A percentile compares a stretch with the other conserved stretches of the same genome.
phyloP scores from a whole-genome alignment of 2,329 filamentous ascomycete genomes.

The Neodidymelliopsis sp. region DNA sequence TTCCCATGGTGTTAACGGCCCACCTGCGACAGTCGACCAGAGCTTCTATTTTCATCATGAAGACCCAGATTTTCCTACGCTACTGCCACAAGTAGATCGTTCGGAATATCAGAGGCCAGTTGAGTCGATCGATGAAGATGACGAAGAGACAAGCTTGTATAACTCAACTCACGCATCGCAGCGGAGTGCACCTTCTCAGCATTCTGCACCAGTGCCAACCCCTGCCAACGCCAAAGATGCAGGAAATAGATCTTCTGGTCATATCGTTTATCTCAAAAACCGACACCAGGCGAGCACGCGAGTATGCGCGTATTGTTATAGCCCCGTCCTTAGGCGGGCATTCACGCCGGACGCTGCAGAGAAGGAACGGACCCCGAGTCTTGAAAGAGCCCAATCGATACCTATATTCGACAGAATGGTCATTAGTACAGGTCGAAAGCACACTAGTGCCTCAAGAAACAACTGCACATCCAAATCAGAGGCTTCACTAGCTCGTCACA shows the following conservation, averaged over 20 bases:
- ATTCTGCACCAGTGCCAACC: background rate
- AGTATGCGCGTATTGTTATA: too few relatives aligned
- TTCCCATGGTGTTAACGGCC: conserved; percentile 1
- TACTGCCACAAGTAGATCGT: conserved; percentile 6
- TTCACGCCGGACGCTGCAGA: too few relatives aligned
- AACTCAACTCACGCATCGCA: background rate
- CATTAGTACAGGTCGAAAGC: too few relatives aligned
- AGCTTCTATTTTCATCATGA: conserved; percentile 15
- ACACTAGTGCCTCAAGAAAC: background rate
- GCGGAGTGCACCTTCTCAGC: background rate
- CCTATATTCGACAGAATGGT: too few relatives aligned
- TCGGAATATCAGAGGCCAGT: conserved; percentile 5
- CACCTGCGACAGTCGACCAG: conserved; percentile 1
- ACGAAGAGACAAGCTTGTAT: background rate
- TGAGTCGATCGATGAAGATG: background rate
- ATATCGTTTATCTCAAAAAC: too few relatives aligned
- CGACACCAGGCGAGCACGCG: too few relatives aligned
- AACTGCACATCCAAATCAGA: background rate
- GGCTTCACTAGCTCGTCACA: background rate
- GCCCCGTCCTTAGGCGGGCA: too few relatives aligned
- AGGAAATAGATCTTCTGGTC: too few relatives aligned
- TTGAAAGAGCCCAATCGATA: too few relatives aligned
- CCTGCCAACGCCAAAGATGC: background rate
- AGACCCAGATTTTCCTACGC: conserved; percentile 4
- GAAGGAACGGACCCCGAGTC: too few relatives aligned